Base-by-base conservation (phyloP, 371 early-diverging fungal genomes). In the Mucor circinelloides region DNA sequence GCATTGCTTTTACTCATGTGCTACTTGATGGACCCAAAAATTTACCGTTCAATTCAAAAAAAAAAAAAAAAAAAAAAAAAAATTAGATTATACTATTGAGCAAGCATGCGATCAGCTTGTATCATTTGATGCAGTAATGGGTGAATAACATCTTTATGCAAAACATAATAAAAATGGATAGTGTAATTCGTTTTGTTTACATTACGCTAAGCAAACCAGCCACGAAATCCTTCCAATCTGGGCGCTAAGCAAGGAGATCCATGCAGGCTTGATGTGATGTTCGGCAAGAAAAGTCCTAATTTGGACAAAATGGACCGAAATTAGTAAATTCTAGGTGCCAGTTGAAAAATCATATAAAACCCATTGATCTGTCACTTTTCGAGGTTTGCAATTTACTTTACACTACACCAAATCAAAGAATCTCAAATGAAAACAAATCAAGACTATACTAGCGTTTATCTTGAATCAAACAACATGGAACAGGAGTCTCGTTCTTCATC, bases 291-390 rank as follows among this genome's bases (percentile, higher is more conserved):
- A 63, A 38, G n/a, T 38, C 64, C 64, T 23, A 38, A 55, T 63
- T 54, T 55, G 64, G 64, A 63, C 30, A 52, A 28, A n/a, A 63
- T 55, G 38, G 56, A 42, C 64, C 64, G 64, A 63, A 63, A 52
- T 52, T 25, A 9, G 6, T 21, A 46, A 25, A 27, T 52, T n/a
- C n/a, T n/a, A n/a, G n/a, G n/a, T n/a, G n/a, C n/a, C n/a, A n/a
- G n/a, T n/a, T n/a, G n/a, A 21, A 27, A 52, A 21, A 52, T 52
- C 52, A 52, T 52, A 52, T 52, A 52, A 52, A 52, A 52, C 5
- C 27, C 52, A 10, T 6, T 52, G 52, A 52, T 52, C 52, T 52
- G 52, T 23, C 52, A 52, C 3, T 52, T 8, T 13, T 27, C 5
- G 36, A 36, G 25, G 12, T 25, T 50, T 50, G 7, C 13, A 7